Percentiles rank a stretch among this genome's conserved stretches.
Conservation (phyloP, 1,284 basidiomycete species). For the Bondarzewia mesenterica region DNA sequence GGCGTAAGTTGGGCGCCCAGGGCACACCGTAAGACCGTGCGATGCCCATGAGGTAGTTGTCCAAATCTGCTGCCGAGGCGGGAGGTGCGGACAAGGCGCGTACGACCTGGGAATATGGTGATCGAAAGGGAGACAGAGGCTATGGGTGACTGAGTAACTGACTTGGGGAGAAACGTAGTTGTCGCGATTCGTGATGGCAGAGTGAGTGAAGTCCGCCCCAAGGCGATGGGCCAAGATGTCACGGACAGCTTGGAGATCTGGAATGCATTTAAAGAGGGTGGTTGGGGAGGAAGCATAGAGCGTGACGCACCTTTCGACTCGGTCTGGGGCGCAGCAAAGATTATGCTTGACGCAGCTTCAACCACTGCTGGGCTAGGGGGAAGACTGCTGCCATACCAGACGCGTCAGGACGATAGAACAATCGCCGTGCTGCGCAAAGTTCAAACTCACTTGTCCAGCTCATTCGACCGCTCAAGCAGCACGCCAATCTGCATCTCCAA, state of each 20-base stretch:
- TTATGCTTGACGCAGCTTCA: slow-evolving; percentile 61
- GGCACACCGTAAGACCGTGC: slow-evolving; percentile 44
- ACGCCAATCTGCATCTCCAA: slow-evolving; percentile 60
- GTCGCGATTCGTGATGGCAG: slow-evolving; percentile 43
- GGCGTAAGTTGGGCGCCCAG: slow-evolving; percentile 53
- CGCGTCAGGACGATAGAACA: not conserved
- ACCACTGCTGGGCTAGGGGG: slow-evolving; percentile 39
- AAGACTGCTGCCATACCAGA: slow-evolving; percentile 19
- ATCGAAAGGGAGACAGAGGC: slow-evolving; percentile 3
- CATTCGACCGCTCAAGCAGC: slow-evolving; percentile 47
- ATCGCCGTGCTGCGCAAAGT: not conserved
- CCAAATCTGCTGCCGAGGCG: slow-evolving; percentile 46
- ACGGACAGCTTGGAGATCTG: slow-evolving; percentile 52
- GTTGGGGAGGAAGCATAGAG: not conserved
- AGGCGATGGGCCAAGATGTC: slow-evolving; percentile 47
- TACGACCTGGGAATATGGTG: slow-evolving; percentile 33
- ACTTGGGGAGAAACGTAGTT: slow-evolving; percentile 48
- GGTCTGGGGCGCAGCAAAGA: slow-evolving; percentile 49
- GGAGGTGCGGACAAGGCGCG: slow-evolving; percentile 41
- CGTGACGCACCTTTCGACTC: slow-evolving; percentile 45
- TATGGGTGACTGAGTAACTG: slow-evolving; percentile 12
- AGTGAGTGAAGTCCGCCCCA: slow-evolving; percentile 47
- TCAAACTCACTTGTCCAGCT: slow-evolving; percentile 42
- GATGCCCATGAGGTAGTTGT: slow-evolving; percentile 46
- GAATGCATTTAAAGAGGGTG: not conserved